Evolutionary conservation across 1,284 basidiomycete species (phyloP).

Genomic region (Pseudozyma flocculosa): DNA sequence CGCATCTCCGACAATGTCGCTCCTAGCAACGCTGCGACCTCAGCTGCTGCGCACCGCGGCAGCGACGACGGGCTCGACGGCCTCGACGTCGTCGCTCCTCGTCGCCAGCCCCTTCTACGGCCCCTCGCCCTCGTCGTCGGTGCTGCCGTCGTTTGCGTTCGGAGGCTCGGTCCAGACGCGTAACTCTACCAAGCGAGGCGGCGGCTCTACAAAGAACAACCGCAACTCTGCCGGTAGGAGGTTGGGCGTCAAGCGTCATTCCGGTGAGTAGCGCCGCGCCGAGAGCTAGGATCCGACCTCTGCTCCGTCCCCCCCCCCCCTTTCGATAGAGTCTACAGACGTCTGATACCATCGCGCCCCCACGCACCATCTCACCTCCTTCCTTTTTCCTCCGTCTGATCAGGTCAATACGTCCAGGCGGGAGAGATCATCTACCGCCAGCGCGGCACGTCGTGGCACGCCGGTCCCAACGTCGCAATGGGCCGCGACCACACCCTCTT

Average conservation of each 20-base stretch:
- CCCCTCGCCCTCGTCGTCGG: constrained; percentile 1
- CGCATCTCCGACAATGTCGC: background rate
- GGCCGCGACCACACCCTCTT: constrained; percentile 57
- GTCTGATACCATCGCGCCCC: no score
- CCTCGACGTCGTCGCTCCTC: constrained; percentile 34
- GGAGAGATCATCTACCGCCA: constrained; percentile 56
- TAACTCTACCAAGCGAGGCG: constrained; percentile 57
- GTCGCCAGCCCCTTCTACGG: constrained; percentile 25
- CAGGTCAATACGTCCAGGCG: constrained; percentile 46
- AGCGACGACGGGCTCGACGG: constrained; percentile 9
- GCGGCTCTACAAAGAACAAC: constrained; percentile 57
- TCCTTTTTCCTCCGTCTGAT: no score
- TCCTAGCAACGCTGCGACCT: background rate
- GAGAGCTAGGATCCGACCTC: no score
- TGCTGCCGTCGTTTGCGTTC: constrained; percentile 45
- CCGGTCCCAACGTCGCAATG: constrained; percentile 52
- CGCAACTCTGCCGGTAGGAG: constrained; percentile 56
- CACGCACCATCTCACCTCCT: no score
- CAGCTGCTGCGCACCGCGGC: constrained; percentile 20
- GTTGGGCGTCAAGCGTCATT: constrained; percentile 54
- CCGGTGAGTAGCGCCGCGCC: constrained; percentile 23
- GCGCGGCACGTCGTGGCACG: constrained; percentile 55
- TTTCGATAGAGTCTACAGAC: no score
- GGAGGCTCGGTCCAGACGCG: constrained; percentile 53
- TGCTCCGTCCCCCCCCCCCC: background rate